Evolutionary conservation across 2,329 filamentous ascomycete species (phyloP).

Genomic region (Sporothrix protearum): DNA sequence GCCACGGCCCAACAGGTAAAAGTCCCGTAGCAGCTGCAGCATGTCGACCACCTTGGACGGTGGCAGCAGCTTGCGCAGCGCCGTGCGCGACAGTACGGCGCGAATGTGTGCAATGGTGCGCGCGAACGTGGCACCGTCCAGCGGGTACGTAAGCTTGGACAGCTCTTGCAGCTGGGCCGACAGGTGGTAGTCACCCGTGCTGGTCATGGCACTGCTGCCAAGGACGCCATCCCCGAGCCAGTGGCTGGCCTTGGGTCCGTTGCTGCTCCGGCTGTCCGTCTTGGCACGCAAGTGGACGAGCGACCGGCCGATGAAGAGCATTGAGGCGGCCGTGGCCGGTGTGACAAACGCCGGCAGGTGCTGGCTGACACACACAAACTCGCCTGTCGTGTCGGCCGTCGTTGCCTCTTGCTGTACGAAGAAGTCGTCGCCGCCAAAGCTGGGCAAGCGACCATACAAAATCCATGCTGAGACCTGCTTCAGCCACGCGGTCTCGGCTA

Average conservation of each 20-base stretch:
- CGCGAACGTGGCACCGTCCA: conserved; percentile 68
- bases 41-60: conserved; percentile 71
- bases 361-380: conserved; percentile 56
- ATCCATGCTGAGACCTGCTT: conserved; percentile 89
- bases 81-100: conserved; percentile 76
- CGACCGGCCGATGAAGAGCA: conserved; percentile 87
- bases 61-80: conserved; percentile 77
- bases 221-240: conserved; percentile 17
- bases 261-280: conserved; percentile 17
- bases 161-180: conserved; percentile 67
- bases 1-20: conserved; percentile 80
- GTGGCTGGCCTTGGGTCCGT: conserved; percentile 21
- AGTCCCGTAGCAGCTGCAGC: conserved; percentile 74
- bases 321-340: conserved; percentile 68
- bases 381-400: conserved; percentile 39
- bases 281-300: conserved; percentile 67
- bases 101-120: conserved; percentile 72
- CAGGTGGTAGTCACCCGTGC: conserved; percentile 38
- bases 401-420: conserved; percentile 61
- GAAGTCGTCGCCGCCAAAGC: conserved; percentile 77
- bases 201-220: conserved; percentile 46
- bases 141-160: conserved; percentile 65
- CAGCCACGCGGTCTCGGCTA: conserved; percentile 87
- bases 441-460: conserved; percentile 78
- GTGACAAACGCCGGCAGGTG: conserved; percentile 79